Evolutionary conservation across 2,329 filamentous ascomycete genomes (phyloP).

Genomic region (Dothidotthia symphoricarpi): DNA sequence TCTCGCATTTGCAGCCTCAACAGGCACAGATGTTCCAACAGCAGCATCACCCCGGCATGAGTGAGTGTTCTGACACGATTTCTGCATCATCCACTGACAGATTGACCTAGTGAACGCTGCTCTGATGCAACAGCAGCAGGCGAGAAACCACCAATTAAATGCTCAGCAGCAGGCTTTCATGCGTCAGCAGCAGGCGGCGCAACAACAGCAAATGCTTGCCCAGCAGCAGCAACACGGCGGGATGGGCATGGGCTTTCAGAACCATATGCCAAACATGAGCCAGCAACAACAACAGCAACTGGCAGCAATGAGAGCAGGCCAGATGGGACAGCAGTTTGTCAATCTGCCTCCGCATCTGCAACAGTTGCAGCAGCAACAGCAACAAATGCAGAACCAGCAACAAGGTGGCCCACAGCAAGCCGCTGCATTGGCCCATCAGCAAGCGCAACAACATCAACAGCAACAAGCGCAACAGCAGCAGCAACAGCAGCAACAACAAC

Average conservation of each 20-base stretch:
- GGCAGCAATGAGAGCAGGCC: slow-evolving; percentile 22
- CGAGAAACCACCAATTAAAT: slow-evolving; percentile 13
- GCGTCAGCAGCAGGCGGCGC: slow-evolving; percentile 49
- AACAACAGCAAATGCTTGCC: slow-evolving; percentile 54
- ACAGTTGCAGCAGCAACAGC: slow-evolving; percentile 47
- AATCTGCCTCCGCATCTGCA: slow-evolving; percentile 41
- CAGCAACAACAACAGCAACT: slow-evolving; percentile 37
- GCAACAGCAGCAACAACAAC: slow-evolving; percentile 37
- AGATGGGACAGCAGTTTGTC: slow-evolving; percentile 27
- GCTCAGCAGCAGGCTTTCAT: slow-evolving; percentile 51
- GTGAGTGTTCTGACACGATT: slow-evolving; percentile 28
- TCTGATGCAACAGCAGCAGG: slow-evolving; percentile 34
- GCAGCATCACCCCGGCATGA: slow-evolving; percentile 41
- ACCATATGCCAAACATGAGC: slow-evolving; percentile 55
- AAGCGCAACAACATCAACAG: slow-evolving; percentile 44
- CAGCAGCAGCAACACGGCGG: slow-evolving; percentile 57
- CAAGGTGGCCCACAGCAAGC: slow-evolving; percentile 41
- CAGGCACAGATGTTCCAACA: slow-evolving; percentile 58
- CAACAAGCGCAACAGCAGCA: slow-evolving; percentile 42
- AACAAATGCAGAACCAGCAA: slow-evolving; percentile 46
- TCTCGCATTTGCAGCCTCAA: slow-evolving; percentile 69
- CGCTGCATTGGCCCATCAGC: slow-evolving; percentile 49
- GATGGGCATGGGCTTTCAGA: slow-evolving; percentile 55
- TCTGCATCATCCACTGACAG: slow-evolving; percentile 9
- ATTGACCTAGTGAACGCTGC: slow-evolving; percentile 38